Evolutionary conservation across 495 filamentous ascomycete species (phyloP), one percentile per base, ranked within the genome.

Genomic region (Aspergillus olivimuriae): DNA sequence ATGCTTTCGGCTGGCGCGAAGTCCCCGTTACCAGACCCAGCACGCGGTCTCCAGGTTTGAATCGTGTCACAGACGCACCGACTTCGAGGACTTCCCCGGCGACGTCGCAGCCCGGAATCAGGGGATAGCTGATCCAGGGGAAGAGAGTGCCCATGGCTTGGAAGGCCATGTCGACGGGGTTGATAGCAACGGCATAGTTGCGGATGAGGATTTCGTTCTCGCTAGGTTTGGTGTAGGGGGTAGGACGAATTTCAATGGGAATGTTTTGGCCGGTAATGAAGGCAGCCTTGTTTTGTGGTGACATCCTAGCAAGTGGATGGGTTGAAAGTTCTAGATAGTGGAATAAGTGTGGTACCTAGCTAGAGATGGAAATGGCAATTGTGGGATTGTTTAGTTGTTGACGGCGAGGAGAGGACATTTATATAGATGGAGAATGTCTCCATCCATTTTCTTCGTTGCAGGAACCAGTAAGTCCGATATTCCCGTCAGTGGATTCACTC

Each of bases 61-160:
- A 51, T 19, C 50, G 44, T 9, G 50, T 53, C 2, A 73, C 63
- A 7, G 34, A 41, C 0, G 52, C 26, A 1, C 68, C 69, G 4
- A 68, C 49, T 7, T 51, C 36, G 6, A 63, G 53, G 10, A 73
- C 61, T 8, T 61, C 54, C 2, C 69, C 70, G 28, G 61, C 58
- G 54, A 69, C 65, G 42, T 73, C 70, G 36, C 66, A 60, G n/a
- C 71, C 71, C n/a, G 71, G 61, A 21, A 72, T 66, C 12, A 52
- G 33, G 1, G 52, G 52, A 24, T 56, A 56, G 4, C 21, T 34
- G 14, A 52, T 23, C 8, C 37, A 42, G 32, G 32, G 40, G 32
- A 26, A 46, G 16, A 37, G 42, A 4, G 28, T 44, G 17, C 16
- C 16, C 2, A 4, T 10, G 22, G 22, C 22, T 33, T 49, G 52